phyloP scores from a whole-genome alignment of 179 eudicot species.

The Amaranthus tricolor region DNA sequence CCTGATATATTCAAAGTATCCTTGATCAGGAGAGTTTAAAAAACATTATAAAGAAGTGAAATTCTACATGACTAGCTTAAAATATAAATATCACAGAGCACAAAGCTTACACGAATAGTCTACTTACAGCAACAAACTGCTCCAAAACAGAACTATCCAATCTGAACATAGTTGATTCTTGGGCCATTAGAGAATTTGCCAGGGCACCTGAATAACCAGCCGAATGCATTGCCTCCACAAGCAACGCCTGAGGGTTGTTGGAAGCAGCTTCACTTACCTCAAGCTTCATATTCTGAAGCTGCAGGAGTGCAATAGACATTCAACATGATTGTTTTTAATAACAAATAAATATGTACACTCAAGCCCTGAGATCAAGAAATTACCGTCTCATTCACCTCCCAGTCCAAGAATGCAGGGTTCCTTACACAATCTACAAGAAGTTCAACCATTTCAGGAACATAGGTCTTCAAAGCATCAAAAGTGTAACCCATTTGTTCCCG shows the following conservation, averaged over 20 bases:
- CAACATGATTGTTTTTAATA: neutral
- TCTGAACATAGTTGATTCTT: slow-evolving; percentile 58
- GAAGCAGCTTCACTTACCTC: slow-evolving; percentile 63
- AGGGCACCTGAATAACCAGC: slow-evolving; percentile 85
- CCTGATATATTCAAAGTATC: slow-evolving; percentile 38
- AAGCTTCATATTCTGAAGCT: slow-evolving; percentile 68
- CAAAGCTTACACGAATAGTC: neutral
- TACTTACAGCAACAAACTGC: slow-evolving; percentile 82
- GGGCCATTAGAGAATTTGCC: slow-evolving; percentile 72
- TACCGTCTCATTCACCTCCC: slow-evolving; percentile 97
- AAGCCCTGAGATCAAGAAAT: slow-evolving; percentile 12
- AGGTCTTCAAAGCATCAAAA: slow-evolving; percentile 79
- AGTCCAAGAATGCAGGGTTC: slow-evolving; percentile 89
- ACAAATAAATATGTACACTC: neutral
- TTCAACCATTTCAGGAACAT: slow-evolving; percentile 94
- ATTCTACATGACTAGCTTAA: neutral
- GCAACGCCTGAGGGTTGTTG: slow-evolving; percentile 75
- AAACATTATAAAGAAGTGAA: neutral
- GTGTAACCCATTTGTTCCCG: slow-evolving; percentile 90
- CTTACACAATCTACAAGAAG: slow-evolving; percentile 84
- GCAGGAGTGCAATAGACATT: slow-evolving; percentile 19
- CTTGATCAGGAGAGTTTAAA: neutral
- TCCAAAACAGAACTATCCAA: slow-evolving; percentile 65
- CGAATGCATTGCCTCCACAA: slow-evolving; percentile 85
- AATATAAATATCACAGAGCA: neutral